Evolutionary conservation across 1,139 yeast species (phyloP), one percentile per base, ranked within the genome.

Genomic region (Sporopachydermia cereana): DNA sequence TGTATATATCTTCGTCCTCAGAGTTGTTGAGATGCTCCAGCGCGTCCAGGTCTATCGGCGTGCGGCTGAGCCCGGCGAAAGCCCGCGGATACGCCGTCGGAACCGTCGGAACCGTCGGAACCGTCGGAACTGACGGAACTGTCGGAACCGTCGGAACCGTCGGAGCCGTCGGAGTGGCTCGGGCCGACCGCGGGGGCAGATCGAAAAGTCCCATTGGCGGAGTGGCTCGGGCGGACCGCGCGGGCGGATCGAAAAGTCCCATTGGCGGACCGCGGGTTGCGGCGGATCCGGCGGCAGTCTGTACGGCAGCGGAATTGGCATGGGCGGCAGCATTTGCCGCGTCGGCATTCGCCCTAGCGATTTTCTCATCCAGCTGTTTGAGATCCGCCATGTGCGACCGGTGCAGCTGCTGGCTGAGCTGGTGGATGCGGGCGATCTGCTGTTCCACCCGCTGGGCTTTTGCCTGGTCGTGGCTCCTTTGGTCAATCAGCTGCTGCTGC

Each of bases 1-100:
- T 34, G 39, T 34, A 34, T 34, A 34, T 21, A n/a, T 34, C 39
- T 7, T 34, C 39, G n/a, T n/a, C n/a, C n/a, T n/a, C n/a, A n/a
- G n/a, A n/a, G n/a, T n/a, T n/a, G n/a, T n/a, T n/a, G n/a, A n/a
- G n/a, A n/a, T n/a, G n/a, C n/a, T n/a, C n/a, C n/a, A n/a, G n/a
- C 14, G 29, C 7, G 14, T 25, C 29, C 14, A 25, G 12, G 29
- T 25, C 29, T 25, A 25, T 25, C 29, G 29, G 29, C 12, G 29
- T 25, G 7, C 14, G 29, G 14, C 7, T 25, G 14, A 7, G 7
- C 29, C 29, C 29, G 29, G 12, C 14, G 29, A 14, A 14, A 14
- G 14, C n/a, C n/a, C n/a, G n/a, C n/a, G n/a, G n/a, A n/a, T n/a
- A n/a, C n/a, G n/a, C 29, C 14, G 12, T 14, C 12, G 14, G 29